phyloP scores from a whole-genome alignment of 148 eudicot species.

The Salicornia ramosissima region DNA sequence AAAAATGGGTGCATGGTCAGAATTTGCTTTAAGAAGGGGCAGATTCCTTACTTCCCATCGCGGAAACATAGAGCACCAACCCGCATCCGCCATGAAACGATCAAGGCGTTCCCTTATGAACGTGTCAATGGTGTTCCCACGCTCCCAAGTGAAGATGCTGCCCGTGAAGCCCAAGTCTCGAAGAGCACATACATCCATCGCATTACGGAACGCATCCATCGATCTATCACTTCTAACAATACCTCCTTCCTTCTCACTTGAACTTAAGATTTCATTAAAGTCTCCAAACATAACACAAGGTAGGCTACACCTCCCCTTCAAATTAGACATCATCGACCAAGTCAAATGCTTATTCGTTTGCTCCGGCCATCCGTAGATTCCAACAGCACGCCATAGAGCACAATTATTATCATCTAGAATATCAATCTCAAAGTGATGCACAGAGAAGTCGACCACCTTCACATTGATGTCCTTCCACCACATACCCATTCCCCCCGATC shows the following conservation, averaged over 20 bases:
- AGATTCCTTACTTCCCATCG: not conserved
- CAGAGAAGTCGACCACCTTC: not conserved
- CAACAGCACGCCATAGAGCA: not conserved
- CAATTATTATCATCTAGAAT: not conserved
- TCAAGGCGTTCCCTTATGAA: not conserved
- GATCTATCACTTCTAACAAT: not conserved
- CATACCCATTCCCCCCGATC: not conserved
- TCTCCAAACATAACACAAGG: not conserved
- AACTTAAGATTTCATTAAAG: not conserved
- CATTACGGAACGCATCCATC: not conserved
- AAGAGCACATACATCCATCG: not conserved
- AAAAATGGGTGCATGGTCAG: not conserved
- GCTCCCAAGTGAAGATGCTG: not conserved
- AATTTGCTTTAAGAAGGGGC: not conserved
- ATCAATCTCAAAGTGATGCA: not conserved
- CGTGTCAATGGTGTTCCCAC: not conserved
- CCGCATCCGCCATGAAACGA: not conserved
- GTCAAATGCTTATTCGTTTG: not conserved
- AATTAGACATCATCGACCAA: not conserved
- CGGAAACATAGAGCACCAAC: not conserved
- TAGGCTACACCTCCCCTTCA: not conserved
- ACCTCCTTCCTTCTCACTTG: not conserved
- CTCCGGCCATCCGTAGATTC: not conserved
- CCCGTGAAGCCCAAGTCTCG: not conserved
- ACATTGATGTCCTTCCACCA: not conserved